phyloP scores from a whole-genome alignment of 139 green algal genomes.

The Coelastrella sp. region DNA sequence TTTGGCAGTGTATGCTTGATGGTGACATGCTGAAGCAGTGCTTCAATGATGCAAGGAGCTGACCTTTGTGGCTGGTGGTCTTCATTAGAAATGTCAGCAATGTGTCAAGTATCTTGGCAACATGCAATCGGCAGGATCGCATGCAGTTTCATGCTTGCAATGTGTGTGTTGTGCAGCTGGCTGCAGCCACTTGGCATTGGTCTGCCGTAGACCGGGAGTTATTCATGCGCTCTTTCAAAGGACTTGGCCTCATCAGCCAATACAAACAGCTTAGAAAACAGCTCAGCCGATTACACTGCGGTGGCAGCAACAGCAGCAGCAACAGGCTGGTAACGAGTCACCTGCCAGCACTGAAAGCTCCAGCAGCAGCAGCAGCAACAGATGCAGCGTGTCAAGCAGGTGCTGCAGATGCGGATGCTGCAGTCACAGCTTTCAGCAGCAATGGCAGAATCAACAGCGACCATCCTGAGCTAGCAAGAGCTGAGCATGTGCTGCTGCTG shows the following conservation, averaged over 20 bases:
- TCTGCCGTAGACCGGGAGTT: conserved; percentile 8
- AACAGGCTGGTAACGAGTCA: background rate
- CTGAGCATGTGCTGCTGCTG: conserved; percentile 35
- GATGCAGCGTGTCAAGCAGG: background rate
- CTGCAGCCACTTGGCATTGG: conserved; percentile 30
- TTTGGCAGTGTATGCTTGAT: too few relatives aligned
- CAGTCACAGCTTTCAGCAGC: background rate
- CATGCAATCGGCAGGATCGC: too few relatives aligned
- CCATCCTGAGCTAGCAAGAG: conserved; percentile 11
- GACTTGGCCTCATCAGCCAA: background rate
- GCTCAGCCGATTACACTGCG: background rate
- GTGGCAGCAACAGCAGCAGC: conserved; percentile 17
- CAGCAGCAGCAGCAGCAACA: conserved; percentile 31
- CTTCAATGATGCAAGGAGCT: too few relatives aligned
- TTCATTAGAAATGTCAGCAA: too few relatives aligned
- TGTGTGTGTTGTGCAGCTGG: background rate
- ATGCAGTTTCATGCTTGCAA: background rate
- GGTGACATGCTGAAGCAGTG: too few relatives aligned
- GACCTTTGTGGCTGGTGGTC: too few relatives aligned
- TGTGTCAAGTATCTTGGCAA: too few relatives aligned
- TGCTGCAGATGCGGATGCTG: background rate
- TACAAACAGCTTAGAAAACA: conserved; percentile 25
- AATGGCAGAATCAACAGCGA: background rate
- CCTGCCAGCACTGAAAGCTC: background rate
- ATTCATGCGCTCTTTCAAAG: conserved; percentile 36